Conservation (phyloP, 192 early-diverging fungal genomes). For the Backusella tarrabulga region DNA sequence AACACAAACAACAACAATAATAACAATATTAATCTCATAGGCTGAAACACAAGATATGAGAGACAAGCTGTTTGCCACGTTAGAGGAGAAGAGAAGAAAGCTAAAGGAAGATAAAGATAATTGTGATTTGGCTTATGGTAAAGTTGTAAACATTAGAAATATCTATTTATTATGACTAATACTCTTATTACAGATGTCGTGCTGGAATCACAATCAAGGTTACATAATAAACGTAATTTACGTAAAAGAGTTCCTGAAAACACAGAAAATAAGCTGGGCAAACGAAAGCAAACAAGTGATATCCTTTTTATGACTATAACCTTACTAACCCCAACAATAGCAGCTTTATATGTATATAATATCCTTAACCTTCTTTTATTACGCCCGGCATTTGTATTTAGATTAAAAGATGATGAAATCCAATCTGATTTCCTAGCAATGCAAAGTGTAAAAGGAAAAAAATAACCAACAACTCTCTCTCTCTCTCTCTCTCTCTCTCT, state of each 20-base stretch:
- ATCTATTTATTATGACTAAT: constrained; percentile 2
- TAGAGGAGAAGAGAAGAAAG: constrained; percentile 77
- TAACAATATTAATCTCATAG: constrained; percentile 16
- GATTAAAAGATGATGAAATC: constrained; percentile 31
- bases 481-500: too few relatives aligned
- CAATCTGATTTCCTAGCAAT: constrained; percentile 24
- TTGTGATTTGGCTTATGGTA: constrained; percentile 70
- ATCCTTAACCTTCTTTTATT: constrained; percentile 31
- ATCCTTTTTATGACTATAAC: constrained; percentile 26
- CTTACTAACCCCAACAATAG: not conserved
- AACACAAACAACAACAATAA: not conserved
- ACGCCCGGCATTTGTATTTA: constrained; percentile 32
- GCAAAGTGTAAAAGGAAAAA: constrained; percentile 15
- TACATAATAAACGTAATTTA: constrained; percentile 49
- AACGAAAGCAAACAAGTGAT: constrained; percentile 34
- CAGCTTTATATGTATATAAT: not conserved
- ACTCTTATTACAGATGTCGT: constrained; percentile 9
- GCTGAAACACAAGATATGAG: constrained; percentile 65
- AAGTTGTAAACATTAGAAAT: not conserved
- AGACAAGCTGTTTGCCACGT: constrained; percentile 70
- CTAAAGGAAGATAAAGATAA: constrained; percentile 85
- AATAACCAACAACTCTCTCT: not conserved
- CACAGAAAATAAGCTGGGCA: constrained; percentile 32
- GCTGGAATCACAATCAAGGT: constrained; percentile 25
- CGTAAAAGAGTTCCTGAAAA: constrained; percentile 54